phyloP scores from a whole-genome alignment of 23 red algal genomes.

The Gracilaria domingensis region DNA sequence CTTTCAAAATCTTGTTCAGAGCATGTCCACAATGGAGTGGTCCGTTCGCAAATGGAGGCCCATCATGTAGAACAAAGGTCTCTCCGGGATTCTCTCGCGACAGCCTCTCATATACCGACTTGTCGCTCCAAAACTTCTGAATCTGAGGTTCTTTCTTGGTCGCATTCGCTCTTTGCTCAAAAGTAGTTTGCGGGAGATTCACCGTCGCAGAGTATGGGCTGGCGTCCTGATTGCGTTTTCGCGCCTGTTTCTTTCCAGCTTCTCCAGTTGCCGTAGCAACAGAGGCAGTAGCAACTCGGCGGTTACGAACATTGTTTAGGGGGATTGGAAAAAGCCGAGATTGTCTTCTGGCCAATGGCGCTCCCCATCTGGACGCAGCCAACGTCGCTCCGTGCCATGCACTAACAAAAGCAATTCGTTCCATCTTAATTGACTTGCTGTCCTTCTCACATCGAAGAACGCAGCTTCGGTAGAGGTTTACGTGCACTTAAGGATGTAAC shows the following conservation, averaged over 20 bases:
- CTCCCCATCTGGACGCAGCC: neutral
- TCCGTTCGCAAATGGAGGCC: conserved; percentile 98
- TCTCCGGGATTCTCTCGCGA: conserved; percentile 67
- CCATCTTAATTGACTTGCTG: conserved; percentile 17
- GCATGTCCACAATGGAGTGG: conserved; percentile 96
- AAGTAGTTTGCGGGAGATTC: conserved; percentile 92
- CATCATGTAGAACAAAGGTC: conserved; percentile 92
- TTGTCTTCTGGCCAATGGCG: conserved; percentile 14
- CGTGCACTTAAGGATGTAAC: neutral
- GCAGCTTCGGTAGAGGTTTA: neutral
- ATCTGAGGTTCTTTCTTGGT: conserved; percentile 88
- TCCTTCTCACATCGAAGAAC: neutral
- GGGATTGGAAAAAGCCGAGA: neutral
- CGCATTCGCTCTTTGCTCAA: conserved; percentile 93
- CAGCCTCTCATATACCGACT: conserved; percentile 81
- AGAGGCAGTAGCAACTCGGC: neutral
- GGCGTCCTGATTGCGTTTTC: conserved; percentile 29
- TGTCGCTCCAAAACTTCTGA: conserved; percentile 88
- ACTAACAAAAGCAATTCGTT: conserved; percentile 57
- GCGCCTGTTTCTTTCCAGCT: conserved; percentile 27
- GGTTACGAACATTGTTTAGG: neutral
- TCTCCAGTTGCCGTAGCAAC: neutral
- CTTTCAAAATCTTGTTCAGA: conserved; percentile 98
- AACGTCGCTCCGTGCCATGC: conserved; percentile 40
- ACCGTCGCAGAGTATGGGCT: conserved; percentile 86